Conservation (phyloP, 1,284 basidiomycete genomes). For the Heterobasidion annosum region DNA sequence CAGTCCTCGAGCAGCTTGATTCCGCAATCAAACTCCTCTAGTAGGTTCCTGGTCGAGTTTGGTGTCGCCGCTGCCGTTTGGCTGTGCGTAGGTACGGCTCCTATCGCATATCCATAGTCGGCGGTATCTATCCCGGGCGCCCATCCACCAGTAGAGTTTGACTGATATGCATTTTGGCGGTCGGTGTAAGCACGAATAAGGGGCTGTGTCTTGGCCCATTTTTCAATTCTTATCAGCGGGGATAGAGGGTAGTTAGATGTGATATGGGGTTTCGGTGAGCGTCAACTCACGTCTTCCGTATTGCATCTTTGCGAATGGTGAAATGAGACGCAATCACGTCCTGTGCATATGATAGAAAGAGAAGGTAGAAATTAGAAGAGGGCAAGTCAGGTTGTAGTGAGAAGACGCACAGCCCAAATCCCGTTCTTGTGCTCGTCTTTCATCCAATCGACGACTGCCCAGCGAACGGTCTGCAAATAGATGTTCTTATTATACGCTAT, state of each 20-base stretch:
- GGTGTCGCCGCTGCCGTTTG: too few relatives aligned
- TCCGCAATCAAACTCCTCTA: slow-evolving; percentile 14
- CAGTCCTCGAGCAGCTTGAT: slow-evolving; percentile 12
- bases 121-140: too few relatives aligned
- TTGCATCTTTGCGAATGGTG: slow-evolving; percentile 27
- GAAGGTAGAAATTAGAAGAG: background rate
- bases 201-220: slow-evolving; percentile 27
- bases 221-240: slow-evolving; percentile 22
- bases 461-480: slow-evolving; percentile 30
- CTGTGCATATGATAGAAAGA: slow-evolving; percentile 15
- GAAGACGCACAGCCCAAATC: slow-evolving; percentile 34
- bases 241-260: background rate
- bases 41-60: background rate
- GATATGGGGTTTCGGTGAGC: background rate
- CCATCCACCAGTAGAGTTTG: too few relatives aligned
- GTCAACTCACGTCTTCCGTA: slow-evolving; percentile 29
- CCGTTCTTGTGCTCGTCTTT: slow-evolving; percentile 29
- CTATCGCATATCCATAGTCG: too few relatives aligned
- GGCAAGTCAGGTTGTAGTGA: background rate
- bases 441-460: slow-evolving; percentile 46
- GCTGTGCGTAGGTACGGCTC: too few relatives aligned
- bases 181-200: slow-evolving; percentile 15
- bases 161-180: too few relatives aligned
- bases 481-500: slow-evolving; percentile 37
- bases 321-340: slow-evolving; percentile 43